Conservation (phyloP, 805 yeast genomes). For the Cyberlindnera misumaiensis region DNA sequence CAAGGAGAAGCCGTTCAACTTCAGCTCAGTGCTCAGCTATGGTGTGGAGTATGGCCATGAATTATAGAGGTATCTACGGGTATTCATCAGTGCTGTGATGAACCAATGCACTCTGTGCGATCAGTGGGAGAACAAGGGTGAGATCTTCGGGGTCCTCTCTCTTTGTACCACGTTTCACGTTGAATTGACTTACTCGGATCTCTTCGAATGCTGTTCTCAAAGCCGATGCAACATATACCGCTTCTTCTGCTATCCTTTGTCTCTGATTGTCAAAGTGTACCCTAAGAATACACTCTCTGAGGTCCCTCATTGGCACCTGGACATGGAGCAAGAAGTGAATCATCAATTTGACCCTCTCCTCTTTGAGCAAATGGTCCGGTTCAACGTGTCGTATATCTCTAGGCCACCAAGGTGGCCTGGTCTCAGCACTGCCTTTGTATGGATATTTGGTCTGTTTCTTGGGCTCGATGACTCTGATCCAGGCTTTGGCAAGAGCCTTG, state of each 20-base stretch:
- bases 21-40: constrained; percentile 51
- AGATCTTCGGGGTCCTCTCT: no score
- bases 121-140: no score
- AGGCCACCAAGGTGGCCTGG: constrained; percentile 75
- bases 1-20: constrained; percentile 76
- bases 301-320: constrained; percentile 3
- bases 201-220: not conserved
- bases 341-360: constrained; percentile 47
- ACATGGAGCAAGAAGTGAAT: constrained; percentile 29
- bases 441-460: constrained; percentile 57
- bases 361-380: constrained; percentile 65
- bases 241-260: constrained; percentile 10
- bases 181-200: not conserved
- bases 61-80: no score
- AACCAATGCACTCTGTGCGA: no score
- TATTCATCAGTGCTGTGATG: no score
- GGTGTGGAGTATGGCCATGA: constrained; percentile 1
- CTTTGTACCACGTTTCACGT: no score
- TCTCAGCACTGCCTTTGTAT: constrained; percentile 42
- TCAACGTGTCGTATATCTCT: constrained; percentile 48
- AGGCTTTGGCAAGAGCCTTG: constrained; percentile 54
- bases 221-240: constrained; percentile 8
- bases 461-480: constrained; percentile 65
- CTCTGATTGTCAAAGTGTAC: constrained; percentile 3
- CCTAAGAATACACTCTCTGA: constrained; percentile 1